Evolutionary conservation across 495 filamentous ascomycete species (phyloP), one percentile per base, ranked within the genome.

Genomic region (Xanthoparmelia taractica): DNA sequence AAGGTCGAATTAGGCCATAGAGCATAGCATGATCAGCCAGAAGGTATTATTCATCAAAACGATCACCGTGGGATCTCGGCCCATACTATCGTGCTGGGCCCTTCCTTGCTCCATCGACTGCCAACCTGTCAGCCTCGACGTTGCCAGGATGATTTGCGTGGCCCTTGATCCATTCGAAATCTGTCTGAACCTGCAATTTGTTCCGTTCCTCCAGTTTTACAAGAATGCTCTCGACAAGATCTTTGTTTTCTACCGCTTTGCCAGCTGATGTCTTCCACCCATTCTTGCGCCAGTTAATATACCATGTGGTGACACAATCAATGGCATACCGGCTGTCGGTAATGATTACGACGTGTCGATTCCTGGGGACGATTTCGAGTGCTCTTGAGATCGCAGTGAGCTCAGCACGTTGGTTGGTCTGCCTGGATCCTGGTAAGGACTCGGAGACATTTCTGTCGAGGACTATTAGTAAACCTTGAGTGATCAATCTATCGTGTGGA

Each of bases 381-480:
- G 91, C 90, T 58, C 93, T 87, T 7, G 88, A 77, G 64, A 97
- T 87, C 0, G 92, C 94, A 5, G 90, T 92, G 59, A 98, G 78
- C 73, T 98, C 94, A 20, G 94, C 94, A 7, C 94, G 90, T 72
- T 97, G 89, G 72, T 97, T 98, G 1, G 94, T 97, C 72, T 98
- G 94, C 13, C 78, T 73, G 15, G 78, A 74, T 43, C 93, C 93
- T 47, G 76, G 69, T 2, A 98, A 80, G 20, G 85, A 83, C 70
- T 96, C 93, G 25, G 90, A 92, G 59, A 96, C 80, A 73, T 97
- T 98, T 71, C 89, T 90, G 70, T 73, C 60, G 67, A 31, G 66
- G 64, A 61, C 37, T 52, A 73, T 34, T 52, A 58, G 62, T 27
- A 55, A 41, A 25, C 12, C 57, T 23, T 29, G 17, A 13, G 43